Evolutionary conservation across 306 rosid species (phyloP), one percentile per base, ranked within the genome.

Genomic region (Prunus salicina): DNA sequence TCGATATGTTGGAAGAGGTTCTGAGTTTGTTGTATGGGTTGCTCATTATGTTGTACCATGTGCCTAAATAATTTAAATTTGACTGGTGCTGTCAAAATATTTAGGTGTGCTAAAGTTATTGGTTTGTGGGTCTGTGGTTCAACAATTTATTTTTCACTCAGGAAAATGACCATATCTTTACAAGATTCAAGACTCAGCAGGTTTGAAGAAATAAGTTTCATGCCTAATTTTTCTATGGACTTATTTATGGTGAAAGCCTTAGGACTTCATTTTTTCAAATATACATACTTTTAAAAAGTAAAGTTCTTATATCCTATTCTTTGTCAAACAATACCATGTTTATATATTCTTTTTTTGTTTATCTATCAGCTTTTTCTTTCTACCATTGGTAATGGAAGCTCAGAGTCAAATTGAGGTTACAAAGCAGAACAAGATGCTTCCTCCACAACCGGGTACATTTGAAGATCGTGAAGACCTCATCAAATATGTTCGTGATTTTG

Each of bases 381-480:
- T 64, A 30, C 51, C 30, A 65, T 73, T 67, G 34, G 24, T 38
- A 72, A 85, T 86, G 87, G 93, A 83, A 68, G 76, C 74, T 62
- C 82, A 74, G 27, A 77, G 77, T 80, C 87, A 78, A 70, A 52
- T 66, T 52, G 89, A 79, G 79, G 72, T 61, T 61, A 68, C 45
- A 64, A 83, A 67, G 62, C 79, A 32, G 60, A 78, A 38, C 74
- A 73, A 55, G 64, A 88, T 88, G 91, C 86, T 82, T 76, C 85
- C 93, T 72, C 96, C 91, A 47, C 85, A 85, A 46, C 47, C 91
- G 24, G 83, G 86, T 76, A 78, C 85, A 52, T 90, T 90, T 79
- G 85, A 82, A 74, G 89, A 87, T 75, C 93, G 93, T 57, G 96
- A 90, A 82, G 91, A 88, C 25, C 96, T 90, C 76, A 86, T 90